These are phyloP conservation scores for Speleostelium caveatum DNA, from an alignment of 78 protist genomes.

Conservation along the genomic window DNA sequence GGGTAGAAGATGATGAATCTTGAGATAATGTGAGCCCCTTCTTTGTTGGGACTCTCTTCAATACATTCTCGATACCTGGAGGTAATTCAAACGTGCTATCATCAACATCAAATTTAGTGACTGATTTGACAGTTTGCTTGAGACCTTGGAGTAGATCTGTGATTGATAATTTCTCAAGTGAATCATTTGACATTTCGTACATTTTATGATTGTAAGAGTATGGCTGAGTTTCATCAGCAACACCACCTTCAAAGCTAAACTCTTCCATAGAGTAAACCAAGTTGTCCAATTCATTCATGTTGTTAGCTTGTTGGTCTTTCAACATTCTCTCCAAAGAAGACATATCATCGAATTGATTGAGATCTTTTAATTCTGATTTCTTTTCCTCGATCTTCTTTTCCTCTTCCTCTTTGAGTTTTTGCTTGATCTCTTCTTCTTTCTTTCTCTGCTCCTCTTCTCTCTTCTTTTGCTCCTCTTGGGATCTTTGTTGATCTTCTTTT, in stretches of 20 bases:
- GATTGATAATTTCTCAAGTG: constrained; percentile 59
- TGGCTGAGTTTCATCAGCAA: constrained; percentile 50
- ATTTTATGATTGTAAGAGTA: constrained; percentile 64
- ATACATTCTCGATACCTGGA: constrained; percentile 66
- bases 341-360: constrained; percentile 67
- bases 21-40: constrained; percentile 1
- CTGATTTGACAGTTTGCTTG: constrained; percentile 51
- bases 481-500: constrained; percentile 26
- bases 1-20: neutral
- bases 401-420: constrained; percentile 24
- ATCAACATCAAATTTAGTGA: constrained; percentile 69
- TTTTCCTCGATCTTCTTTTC: constrained; percentile 35
- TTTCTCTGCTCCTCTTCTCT: constrained; percentile 36
- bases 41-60: constrained; percentile 39
- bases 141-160: constrained; percentile 67
- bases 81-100: constrained; percentile 57
- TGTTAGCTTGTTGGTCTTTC: constrained; percentile 48
- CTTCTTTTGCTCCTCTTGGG: neutral
- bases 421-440: constrained; percentile 21
- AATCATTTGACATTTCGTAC: constrained; percentile 62
- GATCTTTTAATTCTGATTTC: constrained; percentile 39
- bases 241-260: constrained; percentile 77
- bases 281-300: constrained; percentile 48
- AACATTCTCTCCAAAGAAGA: constrained; percentile 50
- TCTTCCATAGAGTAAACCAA: constrained; percentile 33